These are phyloP conservation scores for Suillus discolor DNA, from an alignment of 768 basidiomycete genomes.

Conservation along the genomic window DNA sequence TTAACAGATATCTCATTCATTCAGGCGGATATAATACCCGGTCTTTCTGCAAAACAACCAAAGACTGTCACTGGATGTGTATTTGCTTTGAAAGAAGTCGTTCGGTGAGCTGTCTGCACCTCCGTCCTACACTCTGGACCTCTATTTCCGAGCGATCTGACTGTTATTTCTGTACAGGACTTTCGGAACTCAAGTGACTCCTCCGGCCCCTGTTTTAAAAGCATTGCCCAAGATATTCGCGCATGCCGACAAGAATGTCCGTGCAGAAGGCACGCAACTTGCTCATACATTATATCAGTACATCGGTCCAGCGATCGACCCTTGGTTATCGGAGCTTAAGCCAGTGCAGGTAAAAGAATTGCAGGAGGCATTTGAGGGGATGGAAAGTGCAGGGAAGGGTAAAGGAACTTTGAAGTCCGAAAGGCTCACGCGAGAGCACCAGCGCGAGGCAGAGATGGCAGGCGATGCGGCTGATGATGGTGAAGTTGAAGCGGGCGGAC, in stretches of 20 bases:
- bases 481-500: conserved; percentile 46
- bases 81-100: conserved; percentile 76
- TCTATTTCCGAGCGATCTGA: not conserved
- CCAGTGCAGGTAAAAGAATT: conserved; percentile 97
- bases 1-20: conserved; percentile 29
- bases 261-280: conserved; percentile 85
- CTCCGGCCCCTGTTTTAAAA: conserved; percentile 82
- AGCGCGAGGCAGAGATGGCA: conserved; percentile 65
- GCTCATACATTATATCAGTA: conserved; percentile 80
- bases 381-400: conserved; percentile 86
- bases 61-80: conserved; percentile 87
- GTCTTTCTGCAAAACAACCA: conserved; percentile 90
- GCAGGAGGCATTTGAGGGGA: conserved; percentile 82
- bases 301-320: conserved; percentile 81
- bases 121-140: not conserved
- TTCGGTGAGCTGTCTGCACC: conserved; percentile 58
- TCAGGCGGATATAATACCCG: conserved; percentile 79
- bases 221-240: conserved; percentile 90
- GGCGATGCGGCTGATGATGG: conserved; percentile 37
- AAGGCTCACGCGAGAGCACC: conserved; percentile 74
- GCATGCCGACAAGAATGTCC: conserved; percentile 94
- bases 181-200: conserved; percentile 78
- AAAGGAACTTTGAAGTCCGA: conserved; percentile 81
- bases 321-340: conserved; percentile 88
- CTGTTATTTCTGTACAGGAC: conserved; percentile 43